phyloP scores from a whole-genome alignment of 1,139 yeast species.

The Candida sojae region DNA sequence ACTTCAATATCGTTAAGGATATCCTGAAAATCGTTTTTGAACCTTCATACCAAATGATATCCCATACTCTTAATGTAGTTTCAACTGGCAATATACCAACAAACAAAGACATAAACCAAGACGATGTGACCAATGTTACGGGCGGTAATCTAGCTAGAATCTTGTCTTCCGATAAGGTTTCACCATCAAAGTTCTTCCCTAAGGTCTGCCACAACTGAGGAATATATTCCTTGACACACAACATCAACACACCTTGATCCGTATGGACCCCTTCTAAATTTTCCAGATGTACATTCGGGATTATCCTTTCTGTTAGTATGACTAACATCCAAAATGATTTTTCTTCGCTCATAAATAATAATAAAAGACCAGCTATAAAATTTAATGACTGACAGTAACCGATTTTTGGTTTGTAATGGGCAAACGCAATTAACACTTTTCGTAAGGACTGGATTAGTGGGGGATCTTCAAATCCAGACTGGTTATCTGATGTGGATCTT shows the following conservation, averaged over 20 bases:
- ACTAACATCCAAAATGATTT: conserved; percentile 94
- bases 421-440: conserved; percentile 80
- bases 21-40: conserved; percentile 83
- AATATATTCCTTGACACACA: conserved; percentile 78
- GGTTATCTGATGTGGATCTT: not conserved
- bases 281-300: conserved; percentile 91
- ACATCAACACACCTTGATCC: conserved; percentile 92
- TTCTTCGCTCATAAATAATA: conserved; percentile 86
- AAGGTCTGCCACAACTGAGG: conserved; percentile 76
- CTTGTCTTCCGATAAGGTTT: conserved; percentile 52
- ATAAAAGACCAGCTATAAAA: conserved; percentile 81
- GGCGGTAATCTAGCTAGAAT: conserved; percentile 82
- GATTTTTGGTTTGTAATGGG: conserved; percentile 82
- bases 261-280: conserved; percentile 92
- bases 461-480: conserved; percentile 41
- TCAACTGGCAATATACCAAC: conserved; percentile 88
- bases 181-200: conserved; percentile 46
- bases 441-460: conserved; percentile 71
- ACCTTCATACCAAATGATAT: conserved; percentile 89
- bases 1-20: conserved; percentile 78
- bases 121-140: conserved; percentile 86
- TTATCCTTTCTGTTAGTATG: conserved; percentile 77
- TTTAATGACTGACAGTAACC: conserved; percentile 96
- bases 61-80: conserved; percentile 89
- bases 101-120: conserved; percentile 97